phyloP scores from a whole-genome alignment of 106 monocot species.

The Platanthera zijinensis region DNA sequence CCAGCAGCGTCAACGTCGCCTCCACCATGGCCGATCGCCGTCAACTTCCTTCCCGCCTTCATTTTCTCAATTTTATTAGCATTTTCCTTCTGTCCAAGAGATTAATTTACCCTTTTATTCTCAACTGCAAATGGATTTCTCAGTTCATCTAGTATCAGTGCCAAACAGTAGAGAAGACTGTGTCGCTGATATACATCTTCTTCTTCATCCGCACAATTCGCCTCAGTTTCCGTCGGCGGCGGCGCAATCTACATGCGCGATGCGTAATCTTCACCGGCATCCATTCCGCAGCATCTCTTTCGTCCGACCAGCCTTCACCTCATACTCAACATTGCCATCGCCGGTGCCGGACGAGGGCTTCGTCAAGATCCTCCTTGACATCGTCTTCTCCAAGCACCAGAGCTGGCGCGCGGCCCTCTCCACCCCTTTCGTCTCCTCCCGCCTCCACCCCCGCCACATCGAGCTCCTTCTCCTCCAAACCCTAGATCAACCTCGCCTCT shows the following conservation, averaged over 20 bases:
- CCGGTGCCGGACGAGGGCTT: constrained; percentile 32
- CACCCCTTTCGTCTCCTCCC: constrained; percentile 40
- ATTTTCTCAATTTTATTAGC: neutral
- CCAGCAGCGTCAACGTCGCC: neutral
- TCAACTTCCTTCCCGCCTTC: neutral
- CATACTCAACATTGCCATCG: neutral
- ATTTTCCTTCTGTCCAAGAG: neutral
- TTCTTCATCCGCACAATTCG: neutral
- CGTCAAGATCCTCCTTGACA: constrained; percentile 42
- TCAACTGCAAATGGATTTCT: neutral
- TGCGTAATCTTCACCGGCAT: neutral
- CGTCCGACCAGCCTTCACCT: neutral
- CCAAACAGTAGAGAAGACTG: neutral
- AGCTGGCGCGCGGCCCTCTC: constrained; percentile 49
- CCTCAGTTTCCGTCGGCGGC: no score
- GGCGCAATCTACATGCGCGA: no score
- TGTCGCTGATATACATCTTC: neutral
- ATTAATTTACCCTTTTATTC: neutral
- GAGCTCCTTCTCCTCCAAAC: constrained; percentile 45
- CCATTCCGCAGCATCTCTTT: neutral
- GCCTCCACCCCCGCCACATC: constrained; percentile 51
- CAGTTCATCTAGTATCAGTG: neutral
- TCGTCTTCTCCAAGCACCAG: constrained; percentile 39
- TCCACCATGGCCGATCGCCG: neutral
- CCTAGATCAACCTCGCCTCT: constrained; percentile 29